Percentiles rank a stretch among this genome's conserved stretches.
Evolutionary conservation across 805 yeast genomes (phyloP).

Genomic region (Sungouiozyma intestinalis): DNA sequence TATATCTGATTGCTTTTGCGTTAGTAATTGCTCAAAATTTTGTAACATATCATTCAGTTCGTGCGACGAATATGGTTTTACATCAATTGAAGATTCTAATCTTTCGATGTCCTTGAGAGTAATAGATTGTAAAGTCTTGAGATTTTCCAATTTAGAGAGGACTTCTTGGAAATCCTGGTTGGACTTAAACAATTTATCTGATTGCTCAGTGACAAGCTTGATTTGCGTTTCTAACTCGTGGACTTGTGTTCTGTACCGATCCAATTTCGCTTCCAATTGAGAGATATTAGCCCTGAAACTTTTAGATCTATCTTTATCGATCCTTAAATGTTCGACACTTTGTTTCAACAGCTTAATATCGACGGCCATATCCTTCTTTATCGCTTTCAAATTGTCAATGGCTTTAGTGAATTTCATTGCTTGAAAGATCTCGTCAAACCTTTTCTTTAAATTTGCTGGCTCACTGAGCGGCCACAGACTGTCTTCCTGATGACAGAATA

Average conservation of each 20-base stretch:
- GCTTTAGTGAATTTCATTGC: slow-evolving; percentile 90
- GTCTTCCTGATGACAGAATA: slow-evolving; percentile 97
- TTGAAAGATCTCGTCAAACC: slow-evolving; percentile 94
- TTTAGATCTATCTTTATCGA: slow-evolving; percentile 65
- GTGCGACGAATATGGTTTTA: slow-evolving; percentile 25
- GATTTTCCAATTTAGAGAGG: slow-evolving; percentile 49
- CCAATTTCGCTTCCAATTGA: slow-evolving; percentile 35
- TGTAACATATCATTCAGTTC: slow-evolving; percentile 32
- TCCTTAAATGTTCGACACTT: slow-evolving; percentile 63
- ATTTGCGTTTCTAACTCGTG: slow-evolving; percentile 40
- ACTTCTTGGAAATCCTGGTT: slow-evolving; percentile 76
- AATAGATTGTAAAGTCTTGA: slow-evolving; percentile 38
- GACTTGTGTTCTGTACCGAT: slow-evolving; percentile 38
- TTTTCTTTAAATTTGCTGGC: slow-evolving; percentile 76
- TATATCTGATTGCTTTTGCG: slow-evolving; percentile 25
- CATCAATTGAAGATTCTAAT: slow-evolving; percentile 25
- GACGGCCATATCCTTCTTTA: slow-evolving; percentile 65
- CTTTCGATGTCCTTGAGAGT: slow-evolving; percentile 43
- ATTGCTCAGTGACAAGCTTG: slow-evolving; percentile 41
- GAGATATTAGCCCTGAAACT: slow-evolving; percentile 41
- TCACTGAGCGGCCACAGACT: slow-evolving; percentile 94
- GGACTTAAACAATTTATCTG: slow-evolving; percentile 55
- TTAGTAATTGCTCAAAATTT: slow-evolving; percentile 31
- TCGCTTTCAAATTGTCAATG: slow-evolving; percentile 61
- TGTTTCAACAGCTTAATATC: slow-evolving; percentile 72